Base-by-base conservation (phyloP, 768 basidiomycete genomes). In the Brasilioporus rufonigricans region DNA sequence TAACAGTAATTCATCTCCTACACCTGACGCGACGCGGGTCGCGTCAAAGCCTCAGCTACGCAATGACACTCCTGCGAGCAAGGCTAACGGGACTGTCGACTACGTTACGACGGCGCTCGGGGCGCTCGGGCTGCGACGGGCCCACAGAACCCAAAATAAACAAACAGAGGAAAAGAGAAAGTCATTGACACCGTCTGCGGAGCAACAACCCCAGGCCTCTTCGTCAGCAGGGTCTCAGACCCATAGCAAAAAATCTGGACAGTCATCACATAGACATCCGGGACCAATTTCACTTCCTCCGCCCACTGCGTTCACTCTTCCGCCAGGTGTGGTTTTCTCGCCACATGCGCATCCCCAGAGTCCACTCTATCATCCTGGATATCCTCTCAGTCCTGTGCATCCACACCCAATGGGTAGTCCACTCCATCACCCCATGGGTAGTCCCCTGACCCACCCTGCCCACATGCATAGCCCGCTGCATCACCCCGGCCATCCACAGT, bases 241-340 rank as follows among this genome's bases (percentile, higher is more conserved):
- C 0, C 51, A 61, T 13, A 49, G 55, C 40, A 59, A 58, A 56
- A 65, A 58, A 48, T 38, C 60, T 4, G 27, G 53, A 4, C 63
- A 66, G 23, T 54, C 66, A 24, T 57, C 58, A 53, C 76, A 75
- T 36, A 77, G 84, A 44, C 87, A 86, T 59, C 89, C 89, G 1
- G 87, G 87, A 1, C 83, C 82, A 2, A 90, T 91, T 48, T 70
- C 83, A 2, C 78, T 86, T 29, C 90, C 84, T 29, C 88, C 84
- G 1, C 84, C 79, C 1, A 78, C 76, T 23, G 65, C 73, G 16
- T 77, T 77, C 29, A 70, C 75, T 4, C 77, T 80, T 55, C 70
- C 79, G 0, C 71, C 71, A 5, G 64, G 69, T 9, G 65, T 63
- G 12, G 62, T 69, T 16, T 65, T 73, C 33, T 71, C 76, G 11